Conservation (phyloP, 179 eudicot species). For the Beta macrorhiza region DNA sequence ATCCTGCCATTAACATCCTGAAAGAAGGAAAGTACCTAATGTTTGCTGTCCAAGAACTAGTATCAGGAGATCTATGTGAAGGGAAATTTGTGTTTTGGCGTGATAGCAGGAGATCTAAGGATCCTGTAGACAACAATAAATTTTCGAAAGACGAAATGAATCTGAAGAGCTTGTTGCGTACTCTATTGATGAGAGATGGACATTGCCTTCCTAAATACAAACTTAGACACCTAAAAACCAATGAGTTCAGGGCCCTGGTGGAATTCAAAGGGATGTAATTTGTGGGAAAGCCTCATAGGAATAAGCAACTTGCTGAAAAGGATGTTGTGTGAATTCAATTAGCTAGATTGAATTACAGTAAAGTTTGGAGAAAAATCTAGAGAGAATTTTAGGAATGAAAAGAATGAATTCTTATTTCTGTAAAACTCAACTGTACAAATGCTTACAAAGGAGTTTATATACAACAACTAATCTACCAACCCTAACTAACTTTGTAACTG, state of each 20-base stretch:
- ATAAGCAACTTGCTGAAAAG: conserved; percentile 83
- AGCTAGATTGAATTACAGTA: no score
- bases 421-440: no score
- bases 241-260: conserved; percentile 88
- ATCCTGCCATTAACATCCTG: conserved; percentile 72
- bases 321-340: no score
- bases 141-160: conserved; percentile 85
- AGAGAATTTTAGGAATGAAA: no score
- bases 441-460: no score
- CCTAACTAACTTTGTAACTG: no score
- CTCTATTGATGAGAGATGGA: conserved; percentile 94
- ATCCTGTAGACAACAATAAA: conserved; percentile 39
- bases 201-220: conserved; percentile 97
- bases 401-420: no score
- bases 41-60: conserved; percentile 88
- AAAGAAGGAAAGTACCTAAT: conserved; percentile 87
- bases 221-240: conserved; percentile 86
- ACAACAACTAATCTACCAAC: no score
- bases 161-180: conserved; percentile 91
- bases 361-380: no score
- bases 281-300: conserved; percentile 91
- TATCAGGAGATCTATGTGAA: conserved; percentile 87
- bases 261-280: conserved; percentile 99
- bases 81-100: conserved; percentile 95
- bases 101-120: conserved; percentile 64